These are phyloP conservation scores for Amanita muscaria DNA, from an alignment of 768 basidiomycete genomes.

Conservation along the genomic window DNA sequence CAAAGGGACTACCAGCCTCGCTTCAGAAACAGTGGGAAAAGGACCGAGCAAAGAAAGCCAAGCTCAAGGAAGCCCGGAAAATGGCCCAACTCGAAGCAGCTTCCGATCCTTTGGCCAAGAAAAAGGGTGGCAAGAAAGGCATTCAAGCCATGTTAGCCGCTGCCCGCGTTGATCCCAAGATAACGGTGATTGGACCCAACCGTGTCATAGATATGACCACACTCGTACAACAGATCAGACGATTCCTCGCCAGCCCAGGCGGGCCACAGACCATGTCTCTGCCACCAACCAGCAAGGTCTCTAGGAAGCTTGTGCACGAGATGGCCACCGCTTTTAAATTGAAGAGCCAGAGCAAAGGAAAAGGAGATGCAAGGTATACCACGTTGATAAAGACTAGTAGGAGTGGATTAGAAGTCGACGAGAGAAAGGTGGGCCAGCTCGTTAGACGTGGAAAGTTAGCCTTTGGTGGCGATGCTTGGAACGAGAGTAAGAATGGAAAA, in stretches of 20 bases:
- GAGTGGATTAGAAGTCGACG: constrained; percentile 47
- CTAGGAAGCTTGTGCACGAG: constrained; percentile 69
- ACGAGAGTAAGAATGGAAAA: constrained; percentile 13
- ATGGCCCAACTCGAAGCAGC: constrained; percentile 45
- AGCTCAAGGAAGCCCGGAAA: constrained; percentile 54
- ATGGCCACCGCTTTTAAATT: constrained; percentile 72
- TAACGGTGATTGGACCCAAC: constrained; percentile 32
- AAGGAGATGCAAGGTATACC: constrained; percentile 63
- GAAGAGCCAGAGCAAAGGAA: constrained; percentile 70
- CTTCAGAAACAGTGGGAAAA: constrained; percentile 67
- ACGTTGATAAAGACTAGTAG: constrained; percentile 61
- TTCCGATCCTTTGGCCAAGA: constrained; percentile 52
- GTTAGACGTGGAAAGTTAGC: constrained; percentile 30
- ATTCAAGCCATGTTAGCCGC: constrained; percentile 60
- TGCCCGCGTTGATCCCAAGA: constrained; percentile 37
- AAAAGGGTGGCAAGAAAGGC: constrained; percentile 62
- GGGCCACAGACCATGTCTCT: constrained; percentile 49
- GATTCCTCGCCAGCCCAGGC: constrained; percentile 53
- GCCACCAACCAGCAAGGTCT: constrained; percentile 70
- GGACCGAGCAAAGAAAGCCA: constrained; percentile 80
- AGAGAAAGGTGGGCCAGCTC: constrained; percentile 47
- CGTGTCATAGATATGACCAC: constrained; percentile 55
- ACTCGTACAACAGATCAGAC: constrained; percentile 62
- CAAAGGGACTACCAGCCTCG: constrained; percentile 42
- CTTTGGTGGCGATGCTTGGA: constrained; percentile 20